phyloP scores from a whole-genome alignment of 2,329 filamentous ascomycete genomes.

The Nemania sp. region DNA sequence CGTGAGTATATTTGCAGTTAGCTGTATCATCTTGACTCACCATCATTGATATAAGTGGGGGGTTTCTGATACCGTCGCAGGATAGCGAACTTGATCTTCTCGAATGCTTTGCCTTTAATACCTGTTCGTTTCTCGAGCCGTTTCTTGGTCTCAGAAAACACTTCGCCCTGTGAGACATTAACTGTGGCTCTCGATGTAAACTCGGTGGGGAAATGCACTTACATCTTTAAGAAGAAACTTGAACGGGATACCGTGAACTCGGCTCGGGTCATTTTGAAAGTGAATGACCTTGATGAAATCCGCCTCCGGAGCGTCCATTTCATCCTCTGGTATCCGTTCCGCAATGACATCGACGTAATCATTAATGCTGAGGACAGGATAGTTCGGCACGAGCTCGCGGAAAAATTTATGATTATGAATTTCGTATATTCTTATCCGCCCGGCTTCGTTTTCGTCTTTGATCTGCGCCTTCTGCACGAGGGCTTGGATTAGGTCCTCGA shows the following conservation, averaged over 20 bases:
- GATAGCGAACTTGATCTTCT: conserved; percentile 97
- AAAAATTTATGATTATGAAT: conserved; percentile 85
- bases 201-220: conserved; percentile 40
- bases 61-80: conserved; percentile 78
- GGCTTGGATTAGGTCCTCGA: conserved; percentile 80
- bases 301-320: conserved; percentile 66
- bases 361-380: conserved; percentile 82
- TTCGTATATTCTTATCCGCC: conserved; percentile 84
- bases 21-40: conserved; percentile 63
- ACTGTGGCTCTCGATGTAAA: conserved; percentile 29
- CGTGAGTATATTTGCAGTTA: conserved; percentile 43
- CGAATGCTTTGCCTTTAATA: conserved; percentile 97
- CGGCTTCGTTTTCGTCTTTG: conserved; percentile 76
- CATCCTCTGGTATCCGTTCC: conserved; percentile 82
- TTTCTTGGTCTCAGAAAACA: conserved; percentile 92
- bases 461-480: conserved; percentile 85
- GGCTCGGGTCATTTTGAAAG: conserved; percentile 88
- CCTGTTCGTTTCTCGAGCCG: conserved; percentile 92
- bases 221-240: conserved; percentile 87
- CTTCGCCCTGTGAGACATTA: conserved; percentile 71
- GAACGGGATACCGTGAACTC: conserved; percentile 90
- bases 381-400: conserved; percentile 77
- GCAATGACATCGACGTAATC: conserved; percentile 87
- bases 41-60: conserved; percentile 83
- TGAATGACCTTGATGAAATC: conserved; percentile 85